Evolutionary conservation across 2,329 filamentous ascomycete species (phyloP), one percentile per base, ranked within the genome.

Genomic region (Paraconiothyrium brasiliense): DNA sequence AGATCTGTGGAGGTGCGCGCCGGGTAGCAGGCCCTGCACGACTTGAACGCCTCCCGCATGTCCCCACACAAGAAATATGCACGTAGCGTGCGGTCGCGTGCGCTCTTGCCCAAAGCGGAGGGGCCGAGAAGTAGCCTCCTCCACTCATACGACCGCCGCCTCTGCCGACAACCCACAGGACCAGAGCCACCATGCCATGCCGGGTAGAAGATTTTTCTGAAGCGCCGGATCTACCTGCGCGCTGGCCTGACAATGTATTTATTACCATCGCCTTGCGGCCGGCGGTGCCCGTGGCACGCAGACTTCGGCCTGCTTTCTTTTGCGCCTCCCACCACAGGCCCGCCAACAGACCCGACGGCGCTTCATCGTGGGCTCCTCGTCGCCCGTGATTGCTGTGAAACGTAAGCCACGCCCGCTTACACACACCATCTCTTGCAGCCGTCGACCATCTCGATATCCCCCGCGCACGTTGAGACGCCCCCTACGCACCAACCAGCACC

Each of bases 41-140:
- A 51, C 8, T 11, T 27, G 14, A 22, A 39, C 54, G 27, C 35
- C 32, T 55, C 52, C 52, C 37, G 52, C 52, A 55, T 34, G 52
- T 34, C 52, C 54, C 54, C 54, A 57, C 54, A 41, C 44, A 11
- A 20, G 3, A 13, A 35, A 55, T 55, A 55, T 55, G 52, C 52
- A 44, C 54, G 54, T 56, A 48, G 30, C 30, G n/a, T 24, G 30
- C 54, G 59, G 51, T 62, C 60, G 60, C 57, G 60, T 59, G 60
- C 51, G 55, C 46, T 57, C 55, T 50, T 57, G 46, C 55, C 55
- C 35, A n/a, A 57, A n/a, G 54, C 54, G 43, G 54, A 47, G 30
- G 32, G 30, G 30, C 54, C 54, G 39, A 55, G 52, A 43, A n/a
- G 22, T 43, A 30, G 2, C 16, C 35, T 32, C 32, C 52, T 55